Base-by-base conservation (phyloP, 2,329 filamentous ascomycete species). In the Hawksworthiomyces lignivorus region DNA sequence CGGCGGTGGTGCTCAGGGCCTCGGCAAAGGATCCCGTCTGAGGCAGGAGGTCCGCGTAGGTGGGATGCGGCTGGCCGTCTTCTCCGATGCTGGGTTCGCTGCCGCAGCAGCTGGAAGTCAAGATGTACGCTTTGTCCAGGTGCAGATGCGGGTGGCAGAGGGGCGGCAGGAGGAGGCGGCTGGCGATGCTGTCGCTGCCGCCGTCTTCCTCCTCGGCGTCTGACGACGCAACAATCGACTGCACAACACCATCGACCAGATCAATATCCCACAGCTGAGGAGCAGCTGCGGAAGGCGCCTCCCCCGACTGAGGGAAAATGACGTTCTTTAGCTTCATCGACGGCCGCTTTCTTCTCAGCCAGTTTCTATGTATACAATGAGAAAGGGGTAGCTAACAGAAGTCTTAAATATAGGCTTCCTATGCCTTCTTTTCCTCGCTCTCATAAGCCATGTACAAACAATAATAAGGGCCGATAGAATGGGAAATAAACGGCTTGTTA, bases 91-190 rank as follows among this genome's bases (percentile, higher is more conserved):
- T n/a, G n/a, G n/a, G n/a, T n/a, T 18, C 27, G 9, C 15, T 15
- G n/a, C 28, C 28, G 26, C 40, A 44, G 28, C 43, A 28, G 45
- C 58, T 56, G 43, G 56, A 53, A 14, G 61, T 75, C 9, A 82
- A 64, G 21, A 82, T 59, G 50, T 75, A 82, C 29, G 75, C 70
- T 54, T 82, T 82, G 58, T 87, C 83, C 21, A 87, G 67, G 54
- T 87, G 83, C 38, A 87, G 75, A 50, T 87, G 82, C 7, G 82
- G 80, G 54, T 87, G 83, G 50, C 80, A 84, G 4, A 87, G 68
- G 4, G 62, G 36, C 6, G 62, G 61, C 6, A 65, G 49, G 3
- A 65, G 43, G 14, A 65, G 52, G 19, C 47, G 53, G 5, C 41
- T 43, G 24, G 34, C 36, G 4, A 45, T 12, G 18, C 28, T 31